A percentile compares a stretch with the other conserved stretches of the same genome.
These are phyloP conservation scores for Mycena capillaripes DNA, from an alignment of 768 basidiomycete species.

Conservation along the genomic window DNA sequence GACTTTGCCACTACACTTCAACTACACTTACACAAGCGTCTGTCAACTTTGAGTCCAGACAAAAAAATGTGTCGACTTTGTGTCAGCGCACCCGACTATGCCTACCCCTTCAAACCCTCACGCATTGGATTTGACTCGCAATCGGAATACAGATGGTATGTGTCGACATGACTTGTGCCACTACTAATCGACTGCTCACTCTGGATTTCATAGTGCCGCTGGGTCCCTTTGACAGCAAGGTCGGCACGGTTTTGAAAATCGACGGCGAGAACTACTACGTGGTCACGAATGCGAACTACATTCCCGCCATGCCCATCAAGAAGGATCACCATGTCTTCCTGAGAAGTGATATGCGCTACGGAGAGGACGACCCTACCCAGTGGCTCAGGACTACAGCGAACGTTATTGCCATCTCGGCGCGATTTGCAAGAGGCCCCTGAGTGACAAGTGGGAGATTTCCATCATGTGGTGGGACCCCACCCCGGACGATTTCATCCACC, in stretches of 20 bases:
- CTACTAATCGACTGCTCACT: too few relatives aligned
- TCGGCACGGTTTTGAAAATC: not conserved
- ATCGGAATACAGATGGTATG: too few relatives aligned
- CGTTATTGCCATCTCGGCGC: slow-evolving; percentile 7
- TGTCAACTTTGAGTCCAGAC: not conserved
- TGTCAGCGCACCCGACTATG: not conserved
- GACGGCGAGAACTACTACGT: not conserved
- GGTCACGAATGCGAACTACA: not conserved
- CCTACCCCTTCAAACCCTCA: too few relatives aligned
- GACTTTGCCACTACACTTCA: too few relatives aligned
- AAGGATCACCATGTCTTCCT: not conserved
- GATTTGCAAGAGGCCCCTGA: not conserved
- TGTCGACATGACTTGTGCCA: too few relatives aligned
- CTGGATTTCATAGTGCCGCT: not conserved
- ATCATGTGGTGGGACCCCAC: slow-evolving; percentile 10
- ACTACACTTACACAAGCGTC: not conserved
- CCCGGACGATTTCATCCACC: not conserved
- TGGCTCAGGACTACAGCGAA: slow-evolving; percentile 18
- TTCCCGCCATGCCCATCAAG: not conserved
- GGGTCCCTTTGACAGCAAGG: not conserved
- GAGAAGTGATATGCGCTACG: slow-evolving; percentile 12
- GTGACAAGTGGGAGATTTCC: not conserved
- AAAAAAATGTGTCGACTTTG: not conserved
- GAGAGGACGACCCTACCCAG: not conserved
- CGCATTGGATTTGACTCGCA: too few relatives aligned